Evolutionary conservation across 352 stramenopile genomes (phyloP).

Genomic region (Phytophthora cryptogea): DNA sequence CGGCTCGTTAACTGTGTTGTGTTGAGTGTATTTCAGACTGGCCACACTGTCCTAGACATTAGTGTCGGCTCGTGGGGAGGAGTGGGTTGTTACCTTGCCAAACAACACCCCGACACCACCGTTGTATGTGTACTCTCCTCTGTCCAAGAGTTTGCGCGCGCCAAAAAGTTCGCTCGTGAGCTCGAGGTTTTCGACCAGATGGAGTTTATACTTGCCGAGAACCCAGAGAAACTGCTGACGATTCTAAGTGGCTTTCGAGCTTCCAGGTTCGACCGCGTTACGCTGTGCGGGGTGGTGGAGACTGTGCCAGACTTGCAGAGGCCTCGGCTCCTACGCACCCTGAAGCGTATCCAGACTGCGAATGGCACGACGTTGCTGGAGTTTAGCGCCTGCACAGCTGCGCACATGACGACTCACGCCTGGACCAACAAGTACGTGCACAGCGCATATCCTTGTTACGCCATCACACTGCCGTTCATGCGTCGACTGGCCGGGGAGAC

Average conservation of each 20-base stretch:
- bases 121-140: constrained; percentile 67
- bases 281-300: constrained; percentile 60
- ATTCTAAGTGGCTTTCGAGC: constrained; percentile 56
- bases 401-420: constrained; percentile 69
- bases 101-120: constrained; percentile 47
- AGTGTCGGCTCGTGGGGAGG: constrained; percentile 82
- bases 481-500: constrained; percentile 49
- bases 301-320: constrained; percentile 46
- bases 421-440: constrained; percentile 90
- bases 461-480: constrained; percentile 57
- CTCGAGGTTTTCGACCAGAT: constrained; percentile 63
- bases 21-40: constrained; percentile 31
- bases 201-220: constrained; percentile 73
- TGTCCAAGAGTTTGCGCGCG: constrained; percentile 57
- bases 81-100: constrained; percentile 74
- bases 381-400: constrained; percentile 64
- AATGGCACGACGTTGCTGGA: constrained; percentile 67
- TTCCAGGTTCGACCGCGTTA: constrained; percentile 75
- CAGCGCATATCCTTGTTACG: constrained; percentile 59
- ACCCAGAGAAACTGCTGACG: constrained; percentile 63
- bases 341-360: constrained; percentile 64
- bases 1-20: background rate
- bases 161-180: constrained; percentile 63
- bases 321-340: constrained; percentile 58
- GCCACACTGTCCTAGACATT: constrained; percentile 80